Evolutionary conservation across 177 flowering plant species (phyloP).

Genomic region (Vitis hybrid): DNA sequence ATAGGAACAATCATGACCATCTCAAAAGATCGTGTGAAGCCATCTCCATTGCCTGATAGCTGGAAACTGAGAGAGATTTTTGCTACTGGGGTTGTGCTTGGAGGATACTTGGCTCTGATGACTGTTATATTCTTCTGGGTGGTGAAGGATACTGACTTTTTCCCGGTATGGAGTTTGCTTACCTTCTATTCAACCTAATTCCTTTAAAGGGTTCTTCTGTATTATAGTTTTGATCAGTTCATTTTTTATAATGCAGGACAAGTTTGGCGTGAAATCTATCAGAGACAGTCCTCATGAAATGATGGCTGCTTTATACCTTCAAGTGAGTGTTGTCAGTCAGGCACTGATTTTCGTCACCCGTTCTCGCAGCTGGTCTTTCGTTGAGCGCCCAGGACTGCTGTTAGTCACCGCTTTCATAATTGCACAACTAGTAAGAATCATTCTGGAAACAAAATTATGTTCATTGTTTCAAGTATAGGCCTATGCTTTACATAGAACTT

Average conservation of each 20-base stretch:
- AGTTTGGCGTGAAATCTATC: slow-evolving; percentile 43
- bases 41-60: slow-evolving; percentile 76
- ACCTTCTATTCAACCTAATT: background rate
- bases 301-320: slow-evolving; percentile 69
- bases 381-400: slow-evolving; percentile 64
- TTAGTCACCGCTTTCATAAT: slow-evolving; percentile 41
- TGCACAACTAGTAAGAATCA: slow-evolving; percentile 55
- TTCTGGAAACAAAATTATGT: too few relatives aligned
- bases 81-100: slow-evolving; percentile 72
- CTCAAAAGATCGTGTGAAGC: slow-evolving; percentile 76
- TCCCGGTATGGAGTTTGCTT: slow-evolving; percentile 39
- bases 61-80: slow-evolving; percentile 73
- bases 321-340: slow-evolving; percentile 73
- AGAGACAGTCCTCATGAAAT: slow-evolving; percentile 33
- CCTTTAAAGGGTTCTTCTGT: background rate
- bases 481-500: too few relatives aligned
- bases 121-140: slow-evolving; percentile 75
- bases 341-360: slow-evolving; percentile 69
- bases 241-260: slow-evolving; percentile 36
- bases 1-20: slow-evolving; percentile 80
- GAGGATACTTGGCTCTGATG: slow-evolving; percentile 72
- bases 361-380: slow-evolving; percentile 59
- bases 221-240: background rate
- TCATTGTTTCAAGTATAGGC: too few relatives aligned
- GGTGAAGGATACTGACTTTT: slow-evolving; percentile 57